These are phyloP conservation scores for Holtermannia corniformis DNA, from an alignment of 768 basidiomycete genomes.

Conservation along the genomic window DNA sequence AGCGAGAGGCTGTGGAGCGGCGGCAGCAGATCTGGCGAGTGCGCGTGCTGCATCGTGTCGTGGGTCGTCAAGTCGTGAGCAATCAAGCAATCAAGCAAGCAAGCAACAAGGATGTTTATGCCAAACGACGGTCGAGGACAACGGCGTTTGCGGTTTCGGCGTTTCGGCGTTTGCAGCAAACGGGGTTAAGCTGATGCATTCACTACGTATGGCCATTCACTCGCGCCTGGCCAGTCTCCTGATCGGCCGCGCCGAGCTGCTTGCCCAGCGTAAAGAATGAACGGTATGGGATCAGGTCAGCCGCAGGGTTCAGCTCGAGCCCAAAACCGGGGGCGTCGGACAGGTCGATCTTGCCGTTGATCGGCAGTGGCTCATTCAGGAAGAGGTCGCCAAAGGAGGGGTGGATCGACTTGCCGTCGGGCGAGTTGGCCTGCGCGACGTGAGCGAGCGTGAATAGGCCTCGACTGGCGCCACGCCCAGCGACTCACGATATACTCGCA, in stretches of 20 bases:
- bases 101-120: too few species aligned
- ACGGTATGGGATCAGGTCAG: slow-evolving; percentile 37
- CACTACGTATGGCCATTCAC: not conserved
- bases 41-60: not conserved
- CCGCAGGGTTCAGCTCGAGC: slow-evolving; percentile 44
- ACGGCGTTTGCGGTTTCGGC: not conserved
- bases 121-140: not conserved
- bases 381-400: slow-evolving; percentile 47
- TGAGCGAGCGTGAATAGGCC: not conserved
- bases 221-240: slow-evolving; percentile 2
- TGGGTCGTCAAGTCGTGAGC: not conserved
- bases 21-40: not conserved
- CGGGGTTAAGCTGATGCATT: not conserved
- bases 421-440: slow-evolving; percentile 40
- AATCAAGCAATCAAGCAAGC: not conserved
- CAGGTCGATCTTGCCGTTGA: slow-evolving; percentile 42
- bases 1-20: not conserved
- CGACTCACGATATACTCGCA: slow-evolving; percentile 37
- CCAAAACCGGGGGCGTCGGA: slow-evolving; percentile 45
- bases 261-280: slow-evolving; percentile 24
- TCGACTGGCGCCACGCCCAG: not conserved
- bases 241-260: slow-evolving; percentile 21
- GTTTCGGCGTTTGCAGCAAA: not conserved
- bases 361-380: slow-evolving; percentile 44
- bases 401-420: slow-evolving; percentile 44